Conservation (phyloP, 2,329 filamentous ascomycete genomes). For the Chrysoporthe austroafricana region DNA sequence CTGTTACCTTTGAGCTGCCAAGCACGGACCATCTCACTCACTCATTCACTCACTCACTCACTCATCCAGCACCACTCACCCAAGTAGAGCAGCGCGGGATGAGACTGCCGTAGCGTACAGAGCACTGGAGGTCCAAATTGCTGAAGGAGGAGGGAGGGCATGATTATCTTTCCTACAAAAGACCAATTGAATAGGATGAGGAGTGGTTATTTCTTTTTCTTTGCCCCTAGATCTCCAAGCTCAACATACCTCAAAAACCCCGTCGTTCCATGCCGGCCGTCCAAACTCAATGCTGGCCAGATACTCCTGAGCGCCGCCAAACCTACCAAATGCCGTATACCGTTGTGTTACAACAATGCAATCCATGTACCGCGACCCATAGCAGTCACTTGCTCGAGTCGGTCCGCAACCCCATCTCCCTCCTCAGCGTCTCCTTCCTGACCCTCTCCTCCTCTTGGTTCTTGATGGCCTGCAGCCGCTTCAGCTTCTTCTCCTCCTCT, state of each 20-base stretch:
- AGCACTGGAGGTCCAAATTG: not conserved
- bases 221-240: not conserved
- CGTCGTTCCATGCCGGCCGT: not conserved
- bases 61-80: not conserved
- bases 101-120: not conserved
- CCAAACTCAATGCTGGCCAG: conserved; percentile 10
- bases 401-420: conserved; percentile 49
- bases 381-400: conserved; percentile 32
- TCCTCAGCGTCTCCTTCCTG: conserved; percentile 53
- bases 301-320: conserved; percentile 27
- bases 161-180: not conserved
- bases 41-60: not conserved
- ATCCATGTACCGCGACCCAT: not conserved
- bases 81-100: not conserved
- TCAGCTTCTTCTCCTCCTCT: conserved; percentile 45
- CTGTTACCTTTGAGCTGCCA: conserved; percentile 1
- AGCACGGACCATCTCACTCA: conserved; percentile 23
- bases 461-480: conserved; percentile 41
- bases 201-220: not conserved
- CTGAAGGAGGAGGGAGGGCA: not conserved
- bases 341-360: conserved; percentile 3
- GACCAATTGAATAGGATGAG: not conserved
- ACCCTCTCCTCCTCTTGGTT: conserved; percentile 47
- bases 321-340: conserved; percentile 16
- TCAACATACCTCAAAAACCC: conserved; percentile 1